phyloP scores from a whole-genome alignment of 1,284 basidiomycete species.

The Paramarasmius palmivorus region DNA sequence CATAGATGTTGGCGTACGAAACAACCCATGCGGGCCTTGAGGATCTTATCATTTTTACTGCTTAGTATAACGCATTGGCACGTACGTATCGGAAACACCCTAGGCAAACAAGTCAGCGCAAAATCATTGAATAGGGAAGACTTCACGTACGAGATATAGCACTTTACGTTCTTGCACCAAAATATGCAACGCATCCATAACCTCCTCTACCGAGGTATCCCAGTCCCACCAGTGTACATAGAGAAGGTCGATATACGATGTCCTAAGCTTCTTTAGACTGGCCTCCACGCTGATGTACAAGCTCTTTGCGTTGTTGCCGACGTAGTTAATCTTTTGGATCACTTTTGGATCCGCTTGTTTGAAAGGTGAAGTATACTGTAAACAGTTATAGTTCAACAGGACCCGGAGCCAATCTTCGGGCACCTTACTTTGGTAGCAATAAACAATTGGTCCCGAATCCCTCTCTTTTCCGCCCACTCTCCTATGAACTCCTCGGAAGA shows the following conservation, averaged over 20 bases:
- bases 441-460: constrained; percentile 54
- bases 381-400: neutral
- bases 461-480: constrained; percentile 52
- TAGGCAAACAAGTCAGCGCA: neutral
- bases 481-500: constrained; percentile 54
- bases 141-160: neutral
- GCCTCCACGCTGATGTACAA: neutral
- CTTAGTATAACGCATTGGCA: no score
- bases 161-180: neutral
- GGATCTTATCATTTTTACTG: no score
- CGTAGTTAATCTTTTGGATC: constrained; percentile 3
- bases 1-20: constrained; percentile 42
- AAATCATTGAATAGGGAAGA: neutral
- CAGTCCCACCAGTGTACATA: constrained; percentile 1
- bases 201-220: neutral
- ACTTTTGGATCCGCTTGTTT: constrained; percentile 23
- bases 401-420: neutral
- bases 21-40: constrained; percentile 51
- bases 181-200: neutral
- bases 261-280: neutral
- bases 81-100: constrained; percentile 41
- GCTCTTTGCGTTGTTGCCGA: neutral
- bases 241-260: neutral
- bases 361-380: constrained; percentile 32
- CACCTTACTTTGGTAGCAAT: constrained; percentile 51